These are phyloP conservation scores for Claviceps africana DNA, from an alignment of 2,329 filamentous ascomycete species.

Conservation along the genomic window DNA sequence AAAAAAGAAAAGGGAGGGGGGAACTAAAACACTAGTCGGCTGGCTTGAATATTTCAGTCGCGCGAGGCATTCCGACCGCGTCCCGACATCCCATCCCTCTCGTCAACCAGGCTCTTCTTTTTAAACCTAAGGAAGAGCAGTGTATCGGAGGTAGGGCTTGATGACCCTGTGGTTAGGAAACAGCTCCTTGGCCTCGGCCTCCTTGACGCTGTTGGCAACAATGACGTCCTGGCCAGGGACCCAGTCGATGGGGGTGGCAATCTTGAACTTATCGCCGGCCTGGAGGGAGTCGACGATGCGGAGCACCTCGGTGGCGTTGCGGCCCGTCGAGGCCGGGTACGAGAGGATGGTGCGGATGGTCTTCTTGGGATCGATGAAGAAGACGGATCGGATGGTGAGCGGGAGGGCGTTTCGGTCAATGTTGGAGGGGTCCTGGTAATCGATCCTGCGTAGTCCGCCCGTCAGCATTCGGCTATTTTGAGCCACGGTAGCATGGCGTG, in stretches of 20 bases:
- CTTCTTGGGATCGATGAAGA: conserved; percentile 88
- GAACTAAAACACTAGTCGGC: too few species aligned
- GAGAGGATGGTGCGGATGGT: conserved; percentile 84
- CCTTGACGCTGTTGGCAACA: conserved; percentile 69
- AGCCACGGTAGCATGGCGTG: too few species aligned
- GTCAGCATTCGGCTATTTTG: too few species aligned
- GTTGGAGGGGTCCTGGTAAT: conserved; percentile 70
- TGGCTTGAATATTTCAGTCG: neutral
- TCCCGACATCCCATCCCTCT: neutral
- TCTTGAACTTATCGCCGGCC: conserved; percentile 73
- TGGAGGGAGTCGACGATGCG: conserved; percentile 68
- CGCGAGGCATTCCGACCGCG: too few species aligned
- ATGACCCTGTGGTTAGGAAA: conserved; percentile 63
- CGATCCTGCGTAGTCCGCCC: conserved; percentile 52
- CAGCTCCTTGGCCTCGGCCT: conserved; percentile 73
- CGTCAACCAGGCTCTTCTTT: neutral
- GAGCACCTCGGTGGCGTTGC: conserved; percentile 67
- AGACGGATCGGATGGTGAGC: conserved; percentile 89
- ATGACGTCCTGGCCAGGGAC: conserved; percentile 80
- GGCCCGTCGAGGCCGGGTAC: conserved; percentile 83
- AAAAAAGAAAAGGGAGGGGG: too few species aligned
- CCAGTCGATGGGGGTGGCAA: conserved; percentile 89
- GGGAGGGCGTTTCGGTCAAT: conserved; percentile 71
- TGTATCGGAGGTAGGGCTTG: conserved; percentile 64
- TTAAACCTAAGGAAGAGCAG: conserved; percentile 45